phyloP scores from a whole-genome alignment of 352 stramenopile genomes.

The Globisporangium iwayamae region DNA sequence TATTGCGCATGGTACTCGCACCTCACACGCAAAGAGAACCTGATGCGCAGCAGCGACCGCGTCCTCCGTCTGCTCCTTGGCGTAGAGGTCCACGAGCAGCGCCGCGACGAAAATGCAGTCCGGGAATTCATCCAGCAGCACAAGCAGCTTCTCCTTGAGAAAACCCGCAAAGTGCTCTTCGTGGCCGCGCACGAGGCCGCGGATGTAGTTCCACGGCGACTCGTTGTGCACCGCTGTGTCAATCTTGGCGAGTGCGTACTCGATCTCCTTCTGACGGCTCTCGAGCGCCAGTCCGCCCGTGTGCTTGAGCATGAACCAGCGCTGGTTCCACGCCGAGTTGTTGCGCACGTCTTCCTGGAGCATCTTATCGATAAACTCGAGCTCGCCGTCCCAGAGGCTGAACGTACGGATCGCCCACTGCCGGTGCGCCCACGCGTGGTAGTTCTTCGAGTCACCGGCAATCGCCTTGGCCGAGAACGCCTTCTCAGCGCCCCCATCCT shows the following conservation, averaged over 20 bases:
- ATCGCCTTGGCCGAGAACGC: constrained; percentile 91
- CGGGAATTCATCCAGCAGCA: constrained; percentile 32
- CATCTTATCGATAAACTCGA: constrained; percentile 88
- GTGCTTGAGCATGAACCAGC: constrained; percentile 81
- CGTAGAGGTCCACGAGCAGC: constrained; percentile 71
- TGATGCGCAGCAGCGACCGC: constrained; percentile 33
- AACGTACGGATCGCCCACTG: constrained; percentile 93
- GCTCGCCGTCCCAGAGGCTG: constrained; percentile 90
- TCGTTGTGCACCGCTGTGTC: constrained; percentile 83
- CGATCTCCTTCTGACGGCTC: constrained; percentile 58
- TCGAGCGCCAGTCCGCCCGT: constrained; percentile 27
- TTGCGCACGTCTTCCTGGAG: constrained; percentile 93
- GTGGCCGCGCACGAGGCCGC: constrained; percentile 56
- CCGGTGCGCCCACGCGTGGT: constrained; percentile 97
- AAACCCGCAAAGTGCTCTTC: constrained; percentile 35
- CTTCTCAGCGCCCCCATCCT: constrained; percentile 88
- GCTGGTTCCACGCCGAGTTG: constrained; percentile 93
- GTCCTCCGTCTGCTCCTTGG: constrained; percentile 40
- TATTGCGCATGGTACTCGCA: neutral
- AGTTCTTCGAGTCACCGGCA: constrained; percentile 97
- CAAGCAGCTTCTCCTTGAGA: constrained; percentile 40
- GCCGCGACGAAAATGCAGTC: constrained; percentile 73
- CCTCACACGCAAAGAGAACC: constrained; percentile 19
- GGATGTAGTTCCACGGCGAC: constrained; percentile 91
- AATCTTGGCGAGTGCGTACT: constrained; percentile 73